Percentiles rank a stretch among this genome's conserved stretches.
phyloP scores from a whole-genome alignment of 768 basidiomycete species.

The Mycena amicta region DNA sequence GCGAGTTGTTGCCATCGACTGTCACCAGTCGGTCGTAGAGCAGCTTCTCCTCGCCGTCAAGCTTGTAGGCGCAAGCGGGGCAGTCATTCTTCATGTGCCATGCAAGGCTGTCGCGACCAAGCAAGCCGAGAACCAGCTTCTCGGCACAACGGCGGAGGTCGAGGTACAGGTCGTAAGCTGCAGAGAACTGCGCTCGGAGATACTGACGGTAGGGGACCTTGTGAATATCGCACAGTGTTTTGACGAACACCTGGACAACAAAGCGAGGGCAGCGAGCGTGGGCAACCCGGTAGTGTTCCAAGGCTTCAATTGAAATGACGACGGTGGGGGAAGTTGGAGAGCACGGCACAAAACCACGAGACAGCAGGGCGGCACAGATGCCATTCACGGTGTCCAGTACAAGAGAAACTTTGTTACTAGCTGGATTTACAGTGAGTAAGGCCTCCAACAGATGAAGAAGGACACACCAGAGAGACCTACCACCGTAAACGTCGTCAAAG shows the following conservation, averaged over 20 bases:
- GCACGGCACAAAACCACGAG: constrained; percentile 10
- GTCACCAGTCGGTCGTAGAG: too few relatives aligned
- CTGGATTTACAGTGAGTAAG: not conserved
- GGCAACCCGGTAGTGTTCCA: constrained; percentile 12
- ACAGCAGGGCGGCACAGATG: not conserved
- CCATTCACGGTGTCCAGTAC: not conserved
- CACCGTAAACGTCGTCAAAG: not conserved
- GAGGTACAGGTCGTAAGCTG: constrained; percentile 27
- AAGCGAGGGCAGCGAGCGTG: too few relatives aligned
- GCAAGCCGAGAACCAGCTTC: constrained; percentile 5
- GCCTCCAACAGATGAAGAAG: not conserved
- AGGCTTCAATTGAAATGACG: constrained; percentile 7
- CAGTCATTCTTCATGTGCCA: constrained; percentile 30
- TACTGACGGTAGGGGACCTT: too few relatives aligned
- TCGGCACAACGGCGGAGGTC: constrained; percentile 11
- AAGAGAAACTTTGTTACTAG: not conserved
- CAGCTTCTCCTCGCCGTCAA: constrained; percentile 28
- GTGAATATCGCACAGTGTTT: constrained; percentile 20
- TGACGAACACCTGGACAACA: constrained; percentile 19
- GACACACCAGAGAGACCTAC: not conserved
- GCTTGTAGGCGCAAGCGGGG: constrained; percentile 29
- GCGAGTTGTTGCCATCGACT: too few relatives aligned
- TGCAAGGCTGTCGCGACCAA: constrained; percentile 21
- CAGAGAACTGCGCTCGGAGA: too few relatives aligned
- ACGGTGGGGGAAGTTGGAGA: constrained; percentile 9